Base-by-base conservation (phyloP, 495 filamentous ascomycete genomes). In the Annulohypoxylon nitens region DNA sequence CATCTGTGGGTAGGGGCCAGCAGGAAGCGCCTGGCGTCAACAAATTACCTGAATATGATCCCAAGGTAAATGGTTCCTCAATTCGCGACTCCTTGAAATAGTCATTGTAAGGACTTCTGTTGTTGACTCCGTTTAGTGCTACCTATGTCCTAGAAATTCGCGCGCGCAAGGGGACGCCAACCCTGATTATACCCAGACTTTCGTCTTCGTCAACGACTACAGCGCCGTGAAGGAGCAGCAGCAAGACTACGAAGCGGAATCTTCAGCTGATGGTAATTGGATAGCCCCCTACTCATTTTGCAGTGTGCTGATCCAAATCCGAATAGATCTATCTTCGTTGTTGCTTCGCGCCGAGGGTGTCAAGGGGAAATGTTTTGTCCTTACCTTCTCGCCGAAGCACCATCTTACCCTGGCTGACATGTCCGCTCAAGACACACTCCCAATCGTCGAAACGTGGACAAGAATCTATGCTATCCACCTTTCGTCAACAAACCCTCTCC, bases 171-270 rank as follows among this genome's bases (percentile, higher is more conserved):
- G 96, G 64, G 93, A 97, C 75, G 78, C 79, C 69, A 99, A 98
- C 78, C 97, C 96, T 0, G 84, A 92, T 30, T 99, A 98, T 78
- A 84, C 91, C 37, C 89, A 85, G 64, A 97, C 95, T 0, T 98
- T 97, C 73, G 91, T 95, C 10, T 99, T 99, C 70, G 93, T 98
- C 50, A 99, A 99, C 76, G 96, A 99, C 80, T 99, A 96, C 79
- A 95, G 93, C 74, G 96, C 96, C 10, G 94, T 99, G 33, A 97
- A 97, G 78, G 95, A 98, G 81, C 89, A 93, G 58, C 96, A 99
- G 80, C 90, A 83, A 50, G 83, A 84, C 8, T 87, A 85, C 63
- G 61, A 79, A 30, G 77, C 78, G 14, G 75, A 78, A 3, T 18
- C 69, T 60, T 76, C 67, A 20, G 74, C 69, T 9, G 74, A 84